phyloP scores from a whole-genome alignment of 306 rosid species.

The Trifolium repens region DNA sequence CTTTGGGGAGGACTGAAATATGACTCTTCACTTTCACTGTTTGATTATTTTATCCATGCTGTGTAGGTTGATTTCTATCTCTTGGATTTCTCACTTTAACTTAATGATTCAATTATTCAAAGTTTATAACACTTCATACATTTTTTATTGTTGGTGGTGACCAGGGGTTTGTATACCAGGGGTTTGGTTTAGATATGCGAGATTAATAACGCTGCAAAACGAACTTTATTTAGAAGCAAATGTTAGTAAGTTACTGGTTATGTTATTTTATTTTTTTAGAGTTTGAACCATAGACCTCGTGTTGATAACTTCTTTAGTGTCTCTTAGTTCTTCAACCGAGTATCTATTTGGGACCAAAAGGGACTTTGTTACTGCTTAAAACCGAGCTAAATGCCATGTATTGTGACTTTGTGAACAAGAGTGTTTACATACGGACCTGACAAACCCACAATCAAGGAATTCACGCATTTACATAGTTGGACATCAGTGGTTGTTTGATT shows the following conservation, averaged over 20 bases:
- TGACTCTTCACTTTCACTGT: not conserved
- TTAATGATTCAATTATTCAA: conserved; percentile 2
- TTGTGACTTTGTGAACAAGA: not conserved
- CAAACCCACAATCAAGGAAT: too few relatives aligned
- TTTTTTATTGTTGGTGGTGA: not conserved
- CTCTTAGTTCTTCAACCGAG: not conserved
- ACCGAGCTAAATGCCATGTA: conserved; percentile 21
- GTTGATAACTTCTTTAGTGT: not conserved
- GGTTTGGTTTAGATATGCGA: not conserved
- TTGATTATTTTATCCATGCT: conserved; percentile 1
- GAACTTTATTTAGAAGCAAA: not conserved
- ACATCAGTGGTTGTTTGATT: too few relatives aligned
- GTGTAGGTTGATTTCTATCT: conserved; percentile 30
- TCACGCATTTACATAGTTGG: too few relatives aligned
- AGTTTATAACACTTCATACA: conserved; percentile 15
- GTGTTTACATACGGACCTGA: not conserved
- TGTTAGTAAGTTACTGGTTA: not conserved
- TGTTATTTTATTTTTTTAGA: not conserved
- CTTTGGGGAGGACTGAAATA: not conserved
- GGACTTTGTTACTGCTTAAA: conserved; percentile 3
- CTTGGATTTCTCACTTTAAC: conserved; percentile 1
- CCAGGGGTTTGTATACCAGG: not conserved
- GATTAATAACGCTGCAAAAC: not conserved
- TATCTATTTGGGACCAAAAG: not conserved
- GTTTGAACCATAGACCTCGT: not conserved